Evolutionary conservation across 164 flowering plant species (phyloP).

Genomic region (Pachysandra terminalis): DNA sequence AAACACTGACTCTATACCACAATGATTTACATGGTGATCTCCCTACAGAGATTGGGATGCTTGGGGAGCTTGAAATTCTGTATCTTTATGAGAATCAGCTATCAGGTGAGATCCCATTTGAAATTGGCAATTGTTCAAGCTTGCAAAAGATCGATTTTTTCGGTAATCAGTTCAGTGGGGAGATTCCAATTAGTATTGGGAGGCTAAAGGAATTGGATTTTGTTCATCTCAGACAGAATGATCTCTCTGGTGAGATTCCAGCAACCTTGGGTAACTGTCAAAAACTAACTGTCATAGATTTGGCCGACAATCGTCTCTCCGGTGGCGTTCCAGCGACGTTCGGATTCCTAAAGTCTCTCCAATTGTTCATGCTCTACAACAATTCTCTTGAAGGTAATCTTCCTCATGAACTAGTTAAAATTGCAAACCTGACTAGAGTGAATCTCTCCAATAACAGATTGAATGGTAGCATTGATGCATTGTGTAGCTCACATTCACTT

Average conservation of each 20-base stretch:
- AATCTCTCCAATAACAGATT: constrained; percentile 78
- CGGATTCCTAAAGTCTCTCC: constrained; percentile 46
- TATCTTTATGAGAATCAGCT: constrained; percentile 79
- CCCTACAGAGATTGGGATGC: constrained; percentile 70
- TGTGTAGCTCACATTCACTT: constrained; percentile 56
- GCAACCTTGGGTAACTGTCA: constrained; percentile 66
- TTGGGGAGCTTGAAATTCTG: constrained; percentile 57
- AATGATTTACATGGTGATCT: constrained; percentile 61
- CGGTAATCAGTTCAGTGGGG: constrained; percentile 72
- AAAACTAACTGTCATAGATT: constrained; percentile 55
- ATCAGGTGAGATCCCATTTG: constrained; percentile 79
- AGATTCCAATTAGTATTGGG: constrained; percentile 69
- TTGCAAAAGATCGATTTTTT: constrained; percentile 76
- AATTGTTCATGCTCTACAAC: constrained; percentile 87
- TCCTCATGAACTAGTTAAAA: constrained; percentile 45
- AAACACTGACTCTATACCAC: constrained; percentile 61
- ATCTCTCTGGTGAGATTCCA: constrained; percentile 72
- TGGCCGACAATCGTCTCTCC: constrained; percentile 81
- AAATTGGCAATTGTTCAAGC: constrained; percentile 84
- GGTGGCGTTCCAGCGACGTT: constrained; percentile 65
- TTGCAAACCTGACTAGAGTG: constrained; percentile 68
- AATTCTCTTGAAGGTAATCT: constrained; percentile 81
- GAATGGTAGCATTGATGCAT: constrained; percentile 68
- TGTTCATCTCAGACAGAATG: constrained; percentile 81
- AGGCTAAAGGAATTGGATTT: constrained; percentile 57